Evolutionary conservation across 306 rosid species (phyloP).

Genomic region (Quercus alba): DNA sequence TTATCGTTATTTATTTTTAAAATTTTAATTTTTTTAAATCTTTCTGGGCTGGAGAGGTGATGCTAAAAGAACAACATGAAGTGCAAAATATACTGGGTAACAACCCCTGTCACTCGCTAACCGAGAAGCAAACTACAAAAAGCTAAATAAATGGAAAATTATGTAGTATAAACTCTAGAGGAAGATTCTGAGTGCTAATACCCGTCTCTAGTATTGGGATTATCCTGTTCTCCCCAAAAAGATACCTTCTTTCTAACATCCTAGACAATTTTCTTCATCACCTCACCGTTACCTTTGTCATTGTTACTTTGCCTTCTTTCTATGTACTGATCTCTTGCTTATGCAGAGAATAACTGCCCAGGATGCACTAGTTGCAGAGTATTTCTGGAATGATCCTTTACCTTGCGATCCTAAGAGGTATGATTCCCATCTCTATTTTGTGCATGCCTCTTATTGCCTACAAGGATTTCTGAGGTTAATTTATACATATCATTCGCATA

Average conservation of each 20-base stretch:
- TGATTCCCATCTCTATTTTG: not conserved
- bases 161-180: not conserved
- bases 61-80: not conserved
- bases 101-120: not conserved
- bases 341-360: slow-evolving; percentile 58
- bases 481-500: not conserved
- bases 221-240: not conserved
- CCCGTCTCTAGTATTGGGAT: not conserved
- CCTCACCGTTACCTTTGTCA: not conserved
- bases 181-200: not conserved
- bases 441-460: no score
- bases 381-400: slow-evolving; percentile 70
- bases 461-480: not conserved
- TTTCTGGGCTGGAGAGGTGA: not conserved
- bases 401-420: slow-evolving; percentile 76
- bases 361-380: slow-evolving; percentile 72
- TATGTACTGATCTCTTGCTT: slow-evolving; percentile 10
- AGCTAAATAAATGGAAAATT: not conserved
- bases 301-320: slow-evolving; percentile 6
- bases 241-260: not conserved
- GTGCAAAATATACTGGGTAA: not conserved
- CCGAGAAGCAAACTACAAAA: not conserved
- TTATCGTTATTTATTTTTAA: not conserved
- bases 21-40: not conserved
- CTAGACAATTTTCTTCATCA: not conserved